phyloP scores from a whole-genome alignment of 202 grass and related monocot genomes.

The Sporobolus alterniflorus region DNA sequence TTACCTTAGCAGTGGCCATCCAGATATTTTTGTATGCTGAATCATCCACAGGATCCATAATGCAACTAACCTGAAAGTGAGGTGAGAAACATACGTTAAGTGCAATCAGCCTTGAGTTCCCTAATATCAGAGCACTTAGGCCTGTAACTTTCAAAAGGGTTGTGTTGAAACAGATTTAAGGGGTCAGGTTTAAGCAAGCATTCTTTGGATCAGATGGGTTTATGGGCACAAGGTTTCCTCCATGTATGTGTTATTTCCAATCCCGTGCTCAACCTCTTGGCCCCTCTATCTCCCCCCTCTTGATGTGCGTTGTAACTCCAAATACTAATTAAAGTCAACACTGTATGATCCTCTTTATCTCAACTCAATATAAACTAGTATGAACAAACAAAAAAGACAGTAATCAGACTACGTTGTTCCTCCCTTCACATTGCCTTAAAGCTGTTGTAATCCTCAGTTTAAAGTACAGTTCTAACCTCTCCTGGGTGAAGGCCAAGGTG shows the following conservation, averaged over 20 bases:
- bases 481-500: constrained; percentile 74
- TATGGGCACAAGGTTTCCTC: background rate
- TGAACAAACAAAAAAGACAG: background rate
- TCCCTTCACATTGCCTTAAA: background rate
- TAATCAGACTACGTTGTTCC: background rate
- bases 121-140: background rate
- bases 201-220: background rate
- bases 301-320: background rate
- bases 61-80: constrained; percentile 57
- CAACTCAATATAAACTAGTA: background rate
- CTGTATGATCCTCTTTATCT: background rate
- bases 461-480: constrained; percentile 53
- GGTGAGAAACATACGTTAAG: background rate
- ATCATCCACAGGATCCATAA: constrained; percentile 70
- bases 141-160: background rate
- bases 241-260: background rate
- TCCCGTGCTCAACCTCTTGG: background rate
- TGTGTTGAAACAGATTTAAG: background rate
- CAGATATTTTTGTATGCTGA: constrained; percentile 71
- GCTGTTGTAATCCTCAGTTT: background rate
- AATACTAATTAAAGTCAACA: background rate
- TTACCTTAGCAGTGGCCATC: constrained; percentile 86
- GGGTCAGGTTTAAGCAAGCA: background rate
- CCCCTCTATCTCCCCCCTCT: background rate
- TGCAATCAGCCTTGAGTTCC: background rate